Percentiles rank a stretch among this genome's conserved stretches.
These are phyloP conservation scores for Apiospora marii DNA, from an alignment of 2,329 filamentous ascomycete genomes.

Conservation along the genomic window DNA sequence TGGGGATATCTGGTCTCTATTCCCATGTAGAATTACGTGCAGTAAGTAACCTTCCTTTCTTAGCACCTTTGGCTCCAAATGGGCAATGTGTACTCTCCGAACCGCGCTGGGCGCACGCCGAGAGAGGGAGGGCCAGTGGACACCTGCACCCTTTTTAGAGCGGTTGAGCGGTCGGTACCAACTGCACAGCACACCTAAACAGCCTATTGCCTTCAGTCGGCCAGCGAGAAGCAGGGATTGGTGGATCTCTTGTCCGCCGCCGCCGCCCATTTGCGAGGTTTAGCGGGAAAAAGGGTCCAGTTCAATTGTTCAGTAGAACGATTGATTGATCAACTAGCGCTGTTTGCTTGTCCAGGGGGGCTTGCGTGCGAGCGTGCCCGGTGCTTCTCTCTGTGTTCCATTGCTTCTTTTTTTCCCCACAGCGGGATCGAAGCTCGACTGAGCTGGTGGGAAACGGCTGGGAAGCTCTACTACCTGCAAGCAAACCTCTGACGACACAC, in stretches of 20 bases:
- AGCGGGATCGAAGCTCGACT: constrained; percentile 9
- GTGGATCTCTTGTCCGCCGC: background rate
- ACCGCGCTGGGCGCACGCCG: constrained; percentile 10
- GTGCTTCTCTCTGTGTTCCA: background rate
- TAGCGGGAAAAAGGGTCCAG: constrained; percentile 16
- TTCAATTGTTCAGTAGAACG: background rate
- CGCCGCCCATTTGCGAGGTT: background rate
- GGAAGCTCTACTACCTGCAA: background rate
- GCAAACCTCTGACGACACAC: background rate
- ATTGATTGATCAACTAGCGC: background rate
- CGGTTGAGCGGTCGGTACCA: background rate
- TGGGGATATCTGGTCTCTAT: constrained; percentile 21
- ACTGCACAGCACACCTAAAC: background rate
- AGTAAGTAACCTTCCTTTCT: background rate
- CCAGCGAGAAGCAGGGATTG: background rate
- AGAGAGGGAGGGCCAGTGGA: background rate
- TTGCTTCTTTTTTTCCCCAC: constrained; percentile 16
- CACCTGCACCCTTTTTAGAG: background rate
- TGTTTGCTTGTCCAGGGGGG: background rate
- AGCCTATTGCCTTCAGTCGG: background rate
- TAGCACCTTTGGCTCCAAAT: constrained; percentile 9
- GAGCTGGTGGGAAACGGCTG: background rate
- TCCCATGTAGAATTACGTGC: background rate
- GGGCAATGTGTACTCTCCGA: constrained; percentile 21
- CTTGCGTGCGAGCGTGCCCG: no score